Percentiles rank a stretch among this genome's conserved stretches.
These are phyloP conservation scores for Amaranthus cruentus DNA, from an alignment of 148 eudicot genomes.

Conservation along the genomic window DNA sequence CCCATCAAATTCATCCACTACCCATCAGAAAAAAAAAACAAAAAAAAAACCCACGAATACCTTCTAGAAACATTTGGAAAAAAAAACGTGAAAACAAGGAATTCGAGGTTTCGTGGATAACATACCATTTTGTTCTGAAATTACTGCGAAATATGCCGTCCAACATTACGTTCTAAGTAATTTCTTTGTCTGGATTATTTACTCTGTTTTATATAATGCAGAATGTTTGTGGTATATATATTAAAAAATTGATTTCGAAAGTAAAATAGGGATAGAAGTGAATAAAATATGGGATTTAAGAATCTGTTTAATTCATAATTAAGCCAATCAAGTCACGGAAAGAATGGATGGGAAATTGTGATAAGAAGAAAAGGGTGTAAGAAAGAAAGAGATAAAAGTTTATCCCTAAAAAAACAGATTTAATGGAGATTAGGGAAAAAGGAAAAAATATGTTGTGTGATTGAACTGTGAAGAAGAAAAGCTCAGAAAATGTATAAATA, in stretches of 20 bases:
- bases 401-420: not conserved
- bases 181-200: not conserved
- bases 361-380: slow-evolving; percentile 5
- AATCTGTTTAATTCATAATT: not conserved
- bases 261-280: not conserved
- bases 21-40: not conserved
- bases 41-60: not conserved
- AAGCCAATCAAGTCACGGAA: slow-evolving; percentile 26
- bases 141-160: slow-evolving; percentile 51
- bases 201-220: not conserved
- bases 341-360: slow-evolving; percentile 17
- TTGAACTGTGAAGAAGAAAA: slow-evolving; percentile 1
- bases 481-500: not conserved
- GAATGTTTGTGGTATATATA: not conserved
- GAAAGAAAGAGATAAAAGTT: not conserved
- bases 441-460: not conserved
- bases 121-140: slow-evolving; percentile 63
- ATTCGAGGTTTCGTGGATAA: not conserved
- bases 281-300: not conserved
- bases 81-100: slow-evolving; percentile 4
- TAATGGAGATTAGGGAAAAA: not conserved
- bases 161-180: slow-evolving; percentile 37
- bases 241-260: not conserved
- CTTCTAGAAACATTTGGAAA: not conserved
- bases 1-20: not conserved